A percentile compares a stretch with the other conserved stretches of the same genome.
phyloP scores from a whole-genome alignment of 1,139 yeast species.

The Hemisphaericaspora subhashii region DNA sequence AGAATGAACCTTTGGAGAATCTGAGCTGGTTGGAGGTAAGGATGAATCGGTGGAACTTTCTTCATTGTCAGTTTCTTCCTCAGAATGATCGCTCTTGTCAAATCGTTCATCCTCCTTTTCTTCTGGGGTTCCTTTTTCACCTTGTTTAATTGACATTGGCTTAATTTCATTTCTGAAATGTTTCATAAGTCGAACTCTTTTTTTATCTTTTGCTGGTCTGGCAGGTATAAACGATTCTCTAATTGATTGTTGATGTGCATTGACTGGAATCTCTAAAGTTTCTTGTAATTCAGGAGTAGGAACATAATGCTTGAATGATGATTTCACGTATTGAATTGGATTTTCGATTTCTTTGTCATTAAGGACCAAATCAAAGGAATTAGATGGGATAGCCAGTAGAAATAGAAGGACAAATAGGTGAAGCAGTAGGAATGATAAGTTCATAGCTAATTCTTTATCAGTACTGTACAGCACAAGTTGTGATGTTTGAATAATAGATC shows the following conservation, averaged over 20 bases:
- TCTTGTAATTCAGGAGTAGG: slow-evolving; percentile 13
- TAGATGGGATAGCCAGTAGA: neutral
- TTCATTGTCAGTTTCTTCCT: neutral
- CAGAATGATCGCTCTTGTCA: no score
- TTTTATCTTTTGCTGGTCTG: slow-evolving; percentile 1
- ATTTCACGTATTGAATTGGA: slow-evolving; percentile 13
- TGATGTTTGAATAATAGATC: neutral
- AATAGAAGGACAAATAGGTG: neutral
- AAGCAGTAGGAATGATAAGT: neutral
- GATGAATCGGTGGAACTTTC: neutral
- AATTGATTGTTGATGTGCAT: slow-evolving; percentile 10
- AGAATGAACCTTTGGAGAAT: slow-evolving; percentile 11
- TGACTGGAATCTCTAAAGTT: slow-evolving; percentile 14
- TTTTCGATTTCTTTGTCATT: slow-evolving; percentile 13
- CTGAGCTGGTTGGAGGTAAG: neutral
- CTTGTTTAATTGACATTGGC: neutral
- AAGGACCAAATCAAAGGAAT: slow-evolving; percentile 9
- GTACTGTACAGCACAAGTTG: no score
- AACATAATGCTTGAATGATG: slow-evolving; percentile 13
- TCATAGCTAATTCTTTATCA: neutral
- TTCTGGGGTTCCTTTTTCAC: neutral
- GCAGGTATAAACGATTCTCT: slow-evolving; percentile 14
- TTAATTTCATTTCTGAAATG: neutral
- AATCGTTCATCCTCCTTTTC: no score
- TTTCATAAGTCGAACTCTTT: slow-evolving; percentile 1